Conservation (phyloP, 768 basidiomycete genomes). For the Pisolithus orientalis region DNA sequence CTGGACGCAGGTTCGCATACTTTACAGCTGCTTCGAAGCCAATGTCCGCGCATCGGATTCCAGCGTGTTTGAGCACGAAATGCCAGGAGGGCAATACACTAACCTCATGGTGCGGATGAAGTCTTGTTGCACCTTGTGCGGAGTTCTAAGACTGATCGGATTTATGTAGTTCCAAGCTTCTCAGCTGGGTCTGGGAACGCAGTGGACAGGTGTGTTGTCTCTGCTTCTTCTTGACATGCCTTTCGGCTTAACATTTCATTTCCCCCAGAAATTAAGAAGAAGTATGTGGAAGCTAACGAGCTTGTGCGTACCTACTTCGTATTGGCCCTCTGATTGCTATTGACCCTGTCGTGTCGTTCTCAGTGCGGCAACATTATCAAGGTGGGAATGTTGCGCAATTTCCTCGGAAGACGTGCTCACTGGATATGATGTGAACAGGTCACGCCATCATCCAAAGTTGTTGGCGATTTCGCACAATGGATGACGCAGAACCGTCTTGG, state of each 20-base stretch:
- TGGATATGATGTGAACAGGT: slow-evolving; percentile 41
- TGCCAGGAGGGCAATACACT: slow-evolving; percentile 97
- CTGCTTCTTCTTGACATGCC: slow-evolving; percentile 6
- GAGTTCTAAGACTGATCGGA: slow-evolving; percentile 14
- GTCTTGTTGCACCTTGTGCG: slow-evolving; percentile 6
- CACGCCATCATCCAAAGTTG: slow-evolving; percentile 97
- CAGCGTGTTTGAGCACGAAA: slow-evolving; percentile 97
- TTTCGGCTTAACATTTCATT: slow-evolving; percentile 4
- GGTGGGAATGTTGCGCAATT: slow-evolving; percentile 26
- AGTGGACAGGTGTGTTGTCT: slow-evolving; percentile 70
- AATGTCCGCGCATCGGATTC: slow-evolving; percentile 97
- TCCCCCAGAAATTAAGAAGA: slow-evolving; percentile 86
- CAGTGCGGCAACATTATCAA: slow-evolving; percentile 98
- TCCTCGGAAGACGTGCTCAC: background rate
- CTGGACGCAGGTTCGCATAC: slow-evolving; percentile 94
- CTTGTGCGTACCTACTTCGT: slow-evolving; percentile 49
- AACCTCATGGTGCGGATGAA: slow-evolving; percentile 74
- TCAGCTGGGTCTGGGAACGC: slow-evolving; percentile 93
- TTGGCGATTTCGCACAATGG: slow-evolving; percentile 99
- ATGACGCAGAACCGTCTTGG: slow-evolving; percentile 93
- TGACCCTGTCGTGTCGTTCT: slow-evolving; percentile 6
- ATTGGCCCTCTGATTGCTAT: background rate
- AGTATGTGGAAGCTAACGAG: slow-evolving; percentile 96
- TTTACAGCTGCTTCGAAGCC: slow-evolving; percentile 97
- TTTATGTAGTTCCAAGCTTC: slow-evolving; percentile 87